A percentile compares a stretch with the other conserved stretches of the same genome.
phyloP scores from a whole-genome alignment of 192 early-diverging fungal species.

The Backusella tuberculispora region DNA sequence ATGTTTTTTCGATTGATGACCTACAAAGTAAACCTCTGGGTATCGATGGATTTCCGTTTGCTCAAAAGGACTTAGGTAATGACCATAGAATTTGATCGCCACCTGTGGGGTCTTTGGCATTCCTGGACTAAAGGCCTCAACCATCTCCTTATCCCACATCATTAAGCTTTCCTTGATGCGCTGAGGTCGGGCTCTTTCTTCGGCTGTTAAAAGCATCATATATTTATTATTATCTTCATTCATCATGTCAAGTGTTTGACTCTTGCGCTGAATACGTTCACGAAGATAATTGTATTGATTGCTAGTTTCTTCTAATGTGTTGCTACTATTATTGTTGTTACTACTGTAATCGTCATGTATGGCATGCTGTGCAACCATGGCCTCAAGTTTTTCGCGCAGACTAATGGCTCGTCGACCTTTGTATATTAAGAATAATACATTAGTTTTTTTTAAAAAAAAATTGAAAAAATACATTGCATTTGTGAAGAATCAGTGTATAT shows the following conservation, averaged over 20 bases:
- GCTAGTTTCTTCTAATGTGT: neutral
- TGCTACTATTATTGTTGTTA: neutral
- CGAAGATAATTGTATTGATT: neutral
- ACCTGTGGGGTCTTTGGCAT: conserved; percentile 56
- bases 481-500: neutral
- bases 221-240: neutral
- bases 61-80: conserved; percentile 83
- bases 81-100: conserved; percentile 67
- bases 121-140: neutral
- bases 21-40: conserved; percentile 88
- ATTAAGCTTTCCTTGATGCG: neutral
- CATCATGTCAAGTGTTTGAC: neutral
- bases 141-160: conserved; percentile 19
- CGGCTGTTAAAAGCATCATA: neutral
- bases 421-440: neutral
- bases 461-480: too few relatives aligned
- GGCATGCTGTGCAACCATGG: conserved; percentile 38
- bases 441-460: neutral
- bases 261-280: neutral
- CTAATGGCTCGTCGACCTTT: conserved; percentile 28
- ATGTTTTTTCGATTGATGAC: conserved; percentile 68
- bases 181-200: conserved; percentile 22
- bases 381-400: conserved; percentile 28
- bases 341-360: conserved; percentile 14
- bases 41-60: conserved; percentile 84